These are phyloP conservation scores for Gossypium rotundifolium DNA, from an alignment of 345 rosid genomes.

Conservation along the genomic window DNA sequence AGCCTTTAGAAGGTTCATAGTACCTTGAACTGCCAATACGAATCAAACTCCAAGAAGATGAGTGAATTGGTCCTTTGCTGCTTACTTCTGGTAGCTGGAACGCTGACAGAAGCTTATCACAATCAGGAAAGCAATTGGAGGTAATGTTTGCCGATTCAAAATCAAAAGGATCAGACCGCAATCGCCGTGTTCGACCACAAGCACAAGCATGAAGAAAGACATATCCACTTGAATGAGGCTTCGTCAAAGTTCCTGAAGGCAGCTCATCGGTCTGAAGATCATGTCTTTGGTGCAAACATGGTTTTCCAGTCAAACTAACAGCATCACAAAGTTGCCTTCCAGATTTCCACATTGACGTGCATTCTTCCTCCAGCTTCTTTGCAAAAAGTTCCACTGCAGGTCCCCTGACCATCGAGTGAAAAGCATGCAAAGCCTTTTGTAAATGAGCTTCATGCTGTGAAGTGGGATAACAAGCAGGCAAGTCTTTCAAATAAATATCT, in stretches of 20 bases:
- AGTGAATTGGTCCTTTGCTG: slow-evolving; percentile 38
- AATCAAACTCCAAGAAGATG: slow-evolving; percentile 73
- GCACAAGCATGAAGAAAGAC: slow-evolving; percentile 85
- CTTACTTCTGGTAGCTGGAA: slow-evolving; percentile 44
- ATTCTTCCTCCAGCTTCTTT: slow-evolving; percentile 65
- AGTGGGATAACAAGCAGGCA: slow-evolving; percentile 72
- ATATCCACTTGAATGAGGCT: slow-evolving; percentile 70
- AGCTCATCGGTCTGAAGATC: slow-evolving; percentile 24
- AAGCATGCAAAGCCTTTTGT: slow-evolving; percentile 53
- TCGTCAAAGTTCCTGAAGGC: slow-evolving; percentile 22
- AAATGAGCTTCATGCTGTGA: slow-evolving; percentile 59
- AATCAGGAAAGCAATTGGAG: slow-evolving; percentile 52
- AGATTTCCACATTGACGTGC: slow-evolving; percentile 66
- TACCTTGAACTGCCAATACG: slow-evolving; percentile 65
- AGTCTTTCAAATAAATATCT: slow-evolving; percentile 59
- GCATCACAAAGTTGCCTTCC: slow-evolving; percentile 89
- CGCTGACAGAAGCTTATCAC: slow-evolving; percentile 60
- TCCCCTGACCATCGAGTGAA: slow-evolving; percentile 73
- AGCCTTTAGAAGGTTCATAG: slow-evolving; percentile 67
- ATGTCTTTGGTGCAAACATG: slow-evolving; percentile 72
- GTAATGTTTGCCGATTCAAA: slow-evolving; percentile 61
- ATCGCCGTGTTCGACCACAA: slow-evolving; percentile 68
- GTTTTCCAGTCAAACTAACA: slow-evolving; percentile 83
- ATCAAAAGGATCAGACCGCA: slow-evolving; percentile 65
- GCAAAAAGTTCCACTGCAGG: slow-evolving; percentile 54